phyloP scores from a whole-genome alignment of 148 eudicot genomes.

The Chenopodium album region DNA sequence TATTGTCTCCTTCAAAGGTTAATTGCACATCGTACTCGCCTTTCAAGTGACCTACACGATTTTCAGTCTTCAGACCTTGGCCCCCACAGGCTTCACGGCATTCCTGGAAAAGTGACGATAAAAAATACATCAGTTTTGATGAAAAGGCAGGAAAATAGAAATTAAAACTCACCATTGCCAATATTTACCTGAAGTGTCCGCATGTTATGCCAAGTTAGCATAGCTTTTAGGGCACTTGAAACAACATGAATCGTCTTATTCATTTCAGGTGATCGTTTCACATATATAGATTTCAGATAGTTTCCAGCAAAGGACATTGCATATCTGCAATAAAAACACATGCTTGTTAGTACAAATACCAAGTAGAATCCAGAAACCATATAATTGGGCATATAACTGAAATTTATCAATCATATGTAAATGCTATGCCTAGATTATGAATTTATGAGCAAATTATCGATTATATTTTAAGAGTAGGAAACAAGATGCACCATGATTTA shows the following conservation, averaged over 20 bases:
- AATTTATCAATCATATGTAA: not conserved
- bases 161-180: not conserved
- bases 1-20: slow-evolving; percentile 98
- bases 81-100: slow-evolving; percentile 99
- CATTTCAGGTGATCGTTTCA: slow-evolving; percentile 78
- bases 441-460: not conserved
- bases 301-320: slow-evolving; percentile 94
- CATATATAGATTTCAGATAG: slow-evolving; percentile 68
- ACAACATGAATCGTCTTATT: slow-evolving; percentile 74
- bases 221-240: slow-evolving; percentile 91
- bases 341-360: not conserved
- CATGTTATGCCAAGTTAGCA: slow-evolving; percentile 92
- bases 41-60: slow-evolving; percentile 80
- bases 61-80: slow-evolving; percentile 95
- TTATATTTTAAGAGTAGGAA: no score
- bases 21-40: slow-evolving; percentile 89
- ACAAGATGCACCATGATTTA: no score
- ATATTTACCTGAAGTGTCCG: slow-evolving; percentile 87
- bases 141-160: slow-evolving; percentile 7
- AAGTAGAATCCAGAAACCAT: not conserved
- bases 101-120: slow-evolving; percentile 44
- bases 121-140: not conserved
- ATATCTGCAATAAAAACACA: slow-evolving; percentile 53
- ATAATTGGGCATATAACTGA: not conserved
- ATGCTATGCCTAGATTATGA: not conserved